A percentile compares a stretch with the other conserved stretches of the same genome.
Evolutionary conservation across 2,329 filamentous ascomycete genomes (phyloP).

Genomic region (Aspergillus pseudoviridinutans): DNA sequence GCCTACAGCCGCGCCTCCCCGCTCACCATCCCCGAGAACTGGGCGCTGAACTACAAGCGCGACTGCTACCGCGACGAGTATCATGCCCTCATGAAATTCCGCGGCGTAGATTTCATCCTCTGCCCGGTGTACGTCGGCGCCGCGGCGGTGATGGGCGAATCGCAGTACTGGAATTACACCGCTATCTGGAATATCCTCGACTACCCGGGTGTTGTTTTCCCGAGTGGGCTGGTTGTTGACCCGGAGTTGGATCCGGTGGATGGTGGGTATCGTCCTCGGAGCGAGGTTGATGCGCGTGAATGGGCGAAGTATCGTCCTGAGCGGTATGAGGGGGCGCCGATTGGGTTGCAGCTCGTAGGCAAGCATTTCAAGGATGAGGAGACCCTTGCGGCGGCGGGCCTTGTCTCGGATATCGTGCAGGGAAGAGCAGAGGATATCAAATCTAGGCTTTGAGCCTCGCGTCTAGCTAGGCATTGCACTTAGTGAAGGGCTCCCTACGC

Average conservation of each 20-base stretch:
- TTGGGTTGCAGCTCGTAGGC: conserved; percentile 51
- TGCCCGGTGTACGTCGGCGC: conserved; percentile 25
- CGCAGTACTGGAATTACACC: conserved; percentile 35
- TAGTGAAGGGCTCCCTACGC: not conserved
- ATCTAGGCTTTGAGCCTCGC: not conserved
- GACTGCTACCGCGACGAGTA: conserved; percentile 30
- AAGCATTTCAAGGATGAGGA: conserved; percentile 54
- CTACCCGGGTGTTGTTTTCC: conserved; percentile 26
- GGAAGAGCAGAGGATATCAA: not conserved
- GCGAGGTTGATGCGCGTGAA: conserved; percentile 27
- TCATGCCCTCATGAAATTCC: conserved; percentile 25
- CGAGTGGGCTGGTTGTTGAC: conserved; percentile 27
- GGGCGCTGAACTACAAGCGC: conserved; percentile 24
- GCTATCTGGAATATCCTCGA: conserved; percentile 33
- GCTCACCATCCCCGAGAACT: conserved; percentile 26
- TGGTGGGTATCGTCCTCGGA: conserved; percentile 18
- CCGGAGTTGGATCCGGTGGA: conserved; percentile 20
- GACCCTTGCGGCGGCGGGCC: conserved; percentile 29
- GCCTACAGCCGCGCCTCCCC: conserved; percentile 18
- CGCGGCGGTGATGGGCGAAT: conserved; percentile 29
- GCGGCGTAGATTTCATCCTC: conserved; percentile 31
- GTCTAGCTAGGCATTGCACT: not conserved
- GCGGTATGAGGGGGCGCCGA: conserved; percentile 41
- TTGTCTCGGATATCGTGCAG: conserved; percentile 20
- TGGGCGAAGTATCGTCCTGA: conserved; percentile 31